Percentiles rank a stretch among this genome's conserved stretches.
phyloP scores from a whole-genome alignment of 495 filamentous ascomycete species.

The Podospora pseudopauciseta region DNA sequence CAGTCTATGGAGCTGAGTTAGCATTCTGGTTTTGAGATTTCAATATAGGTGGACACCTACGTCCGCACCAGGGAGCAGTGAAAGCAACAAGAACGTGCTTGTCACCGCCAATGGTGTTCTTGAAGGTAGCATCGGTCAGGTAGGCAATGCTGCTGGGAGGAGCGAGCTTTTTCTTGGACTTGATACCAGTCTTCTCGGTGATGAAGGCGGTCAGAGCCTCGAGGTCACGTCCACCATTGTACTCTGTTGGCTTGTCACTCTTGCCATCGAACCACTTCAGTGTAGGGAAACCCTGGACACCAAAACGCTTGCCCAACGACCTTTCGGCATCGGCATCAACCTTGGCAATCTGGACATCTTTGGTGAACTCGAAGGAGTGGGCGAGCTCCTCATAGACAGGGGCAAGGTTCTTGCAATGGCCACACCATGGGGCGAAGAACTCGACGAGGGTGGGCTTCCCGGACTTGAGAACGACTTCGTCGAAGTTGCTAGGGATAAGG shows the following conservation, averaged over 20 bases:
- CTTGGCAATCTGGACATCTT: slow-evolving; percentile 85
- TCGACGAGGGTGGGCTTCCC: slow-evolving; percentile 96
- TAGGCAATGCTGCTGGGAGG: slow-evolving; percentile 68
- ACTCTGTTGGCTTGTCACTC: slow-evolving; percentile 81
- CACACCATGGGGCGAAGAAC: slow-evolving; percentile 99
- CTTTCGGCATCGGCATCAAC: slow-evolving; percentile 92
- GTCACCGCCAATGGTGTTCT: slow-evolving; percentile 71
- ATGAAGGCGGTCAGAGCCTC: slow-evolving; percentile 81
- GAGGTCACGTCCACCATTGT: slow-evolving; percentile 81
- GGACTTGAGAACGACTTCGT: slow-evolving; percentile 79
- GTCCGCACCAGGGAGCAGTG: slow-evolving; percentile 95
- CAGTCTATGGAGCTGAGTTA: slow-evolving; percentile 65
- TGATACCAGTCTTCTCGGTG: slow-evolving; percentile 81
- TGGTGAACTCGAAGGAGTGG: slow-evolving; percentile 61
- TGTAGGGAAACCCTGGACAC: slow-evolving; percentile 91
- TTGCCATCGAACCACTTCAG: slow-evolving; percentile 98
- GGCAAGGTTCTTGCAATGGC: slow-evolving; percentile 94
- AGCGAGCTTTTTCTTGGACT: slow-evolving; percentile 66
- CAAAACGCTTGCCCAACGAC: slow-evolving; percentile 75
- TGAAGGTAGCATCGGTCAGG: slow-evolving; percentile 77
- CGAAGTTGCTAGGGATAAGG: slow-evolving; percentile 85
- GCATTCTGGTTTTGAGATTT: slow-evolving; percentile 11
- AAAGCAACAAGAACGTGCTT: slow-evolving; percentile 95
- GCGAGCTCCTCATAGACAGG: slow-evolving; percentile 95
- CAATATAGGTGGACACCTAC: slow-evolving; percentile 54